Percentiles rank a stretch among this genome's conserved stretches.
Conservation (phyloP, 2,329 filamentous ascomycete species). For the Conoideocrella luteorostrata region DNA sequence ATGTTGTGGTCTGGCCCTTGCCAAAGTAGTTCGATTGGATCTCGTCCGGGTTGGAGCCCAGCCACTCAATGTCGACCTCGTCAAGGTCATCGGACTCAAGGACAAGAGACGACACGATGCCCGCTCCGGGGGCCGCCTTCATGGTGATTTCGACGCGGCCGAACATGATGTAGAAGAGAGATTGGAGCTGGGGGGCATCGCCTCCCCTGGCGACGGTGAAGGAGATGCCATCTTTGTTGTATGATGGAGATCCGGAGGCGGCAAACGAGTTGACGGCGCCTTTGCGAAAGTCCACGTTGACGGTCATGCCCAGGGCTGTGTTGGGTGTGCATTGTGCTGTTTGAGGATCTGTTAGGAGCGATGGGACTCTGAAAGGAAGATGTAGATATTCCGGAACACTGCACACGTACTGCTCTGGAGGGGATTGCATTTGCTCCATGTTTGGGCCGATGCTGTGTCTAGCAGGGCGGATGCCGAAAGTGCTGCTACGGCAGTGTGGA, state of each 20-base stretch:
- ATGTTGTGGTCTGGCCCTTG: constrained; percentile 78
- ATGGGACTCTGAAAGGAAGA: not conserved
- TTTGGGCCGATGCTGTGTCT: constrained; percentile 27
- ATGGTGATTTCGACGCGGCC: constrained; percentile 80
- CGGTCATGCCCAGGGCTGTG: constrained; percentile 75
- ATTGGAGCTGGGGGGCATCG: constrained; percentile 78
- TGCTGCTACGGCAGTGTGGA: constrained; percentile 4
- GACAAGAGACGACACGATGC: constrained; percentile 89
- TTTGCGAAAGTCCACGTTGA: constrained; percentile 75
- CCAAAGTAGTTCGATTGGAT: constrained; percentile 98
- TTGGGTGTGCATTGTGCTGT: constrained; percentile 62
- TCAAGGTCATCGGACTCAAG: constrained; percentile 87
- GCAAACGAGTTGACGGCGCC: constrained; percentile 75
- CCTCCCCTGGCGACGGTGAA: constrained; percentile 75
- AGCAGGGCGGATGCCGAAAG: constrained; percentile 10
- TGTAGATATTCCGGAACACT: too few relatives aligned
- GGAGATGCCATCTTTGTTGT: constrained; percentile 67
- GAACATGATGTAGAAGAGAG: constrained; percentile 99
- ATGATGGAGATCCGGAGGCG: constrained; percentile 62
- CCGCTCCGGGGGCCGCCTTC: constrained; percentile 79
- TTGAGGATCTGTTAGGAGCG: not conserved
- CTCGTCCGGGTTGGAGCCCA: constrained; percentile 67
- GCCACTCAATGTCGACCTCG: constrained; percentile 97
- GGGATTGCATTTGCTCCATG: constrained; percentile 35
- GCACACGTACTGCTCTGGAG: constrained; percentile 28